Evolutionary conservation across 768 basidiomycete species (phyloP).

Genomic region (Albatrellus ellisii): DNA sequence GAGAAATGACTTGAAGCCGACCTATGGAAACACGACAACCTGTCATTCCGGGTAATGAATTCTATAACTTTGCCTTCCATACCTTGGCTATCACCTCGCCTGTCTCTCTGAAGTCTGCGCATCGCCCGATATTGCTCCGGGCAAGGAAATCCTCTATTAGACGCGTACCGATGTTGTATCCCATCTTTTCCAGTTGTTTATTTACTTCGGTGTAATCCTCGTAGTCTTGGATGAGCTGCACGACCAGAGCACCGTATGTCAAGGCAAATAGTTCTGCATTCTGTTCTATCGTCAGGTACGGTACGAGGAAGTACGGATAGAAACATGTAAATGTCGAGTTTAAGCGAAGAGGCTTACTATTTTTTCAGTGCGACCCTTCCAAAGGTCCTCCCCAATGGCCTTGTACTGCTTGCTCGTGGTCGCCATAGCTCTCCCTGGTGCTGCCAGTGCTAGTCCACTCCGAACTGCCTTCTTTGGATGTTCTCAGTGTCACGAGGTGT

Average conservation of each 20-base stretch:
- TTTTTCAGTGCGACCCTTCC: slow-evolving; percentile 92
- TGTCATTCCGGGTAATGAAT: neutral
- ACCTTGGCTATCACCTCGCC: slow-evolving; percentile 96
- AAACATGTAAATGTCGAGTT: neutral
- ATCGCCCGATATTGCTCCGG: slow-evolving; percentile 81
- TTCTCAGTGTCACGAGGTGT: too few species aligned
- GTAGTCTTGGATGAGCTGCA: slow-evolving; percentile 97
- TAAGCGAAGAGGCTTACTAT: slow-evolving; percentile 42
- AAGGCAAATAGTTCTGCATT: slow-evolving; percentile 96
- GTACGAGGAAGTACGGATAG: slow-evolving; percentile 1
- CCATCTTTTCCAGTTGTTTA: slow-evolving; percentile 98
- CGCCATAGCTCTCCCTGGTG: slow-evolving; percentile 33
- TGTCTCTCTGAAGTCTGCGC: slow-evolving; percentile 85
- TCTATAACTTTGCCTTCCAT: slow-evolving; percentile 12
- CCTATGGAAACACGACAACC: slow-evolving; percentile 30
- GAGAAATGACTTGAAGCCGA: slow-evolving; percentile 95
- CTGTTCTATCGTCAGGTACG: slow-evolving; percentile 29
- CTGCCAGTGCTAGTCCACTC: neutral
- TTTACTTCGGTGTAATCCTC: slow-evolving; percentile 94
- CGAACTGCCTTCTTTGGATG: too few species aligned
- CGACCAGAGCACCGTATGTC: slow-evolving; percentile 95
- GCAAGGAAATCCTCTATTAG: slow-evolving; percentile 97
- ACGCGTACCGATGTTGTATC: slow-evolving; percentile 93
- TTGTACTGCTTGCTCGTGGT: slow-evolving; percentile 77
- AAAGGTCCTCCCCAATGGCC: slow-evolving; percentile 84